Evolutionary conservation across 495 filamentous ascomycete species (phyloP).

Genomic region (Bacidia rubella): DNA sequence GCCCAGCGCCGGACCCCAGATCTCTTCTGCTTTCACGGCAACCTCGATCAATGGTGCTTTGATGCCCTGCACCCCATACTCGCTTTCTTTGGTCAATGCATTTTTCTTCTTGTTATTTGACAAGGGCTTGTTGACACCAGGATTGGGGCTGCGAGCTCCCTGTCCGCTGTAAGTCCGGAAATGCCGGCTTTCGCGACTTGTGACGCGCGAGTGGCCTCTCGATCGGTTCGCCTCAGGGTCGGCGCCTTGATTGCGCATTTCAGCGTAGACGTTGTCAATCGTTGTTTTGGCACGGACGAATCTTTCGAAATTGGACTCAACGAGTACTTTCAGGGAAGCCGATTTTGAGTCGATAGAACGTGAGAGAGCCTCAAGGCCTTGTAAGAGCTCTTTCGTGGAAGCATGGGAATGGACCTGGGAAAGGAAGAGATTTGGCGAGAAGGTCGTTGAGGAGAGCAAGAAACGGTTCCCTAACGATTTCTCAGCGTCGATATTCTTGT

Average conservation of each 20-base stretch:
- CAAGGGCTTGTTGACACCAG: slow-evolving; percentile 20
- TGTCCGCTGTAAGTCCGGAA: slow-evolving; percentile 19
- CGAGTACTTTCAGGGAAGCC: slow-evolving; percentile 83
- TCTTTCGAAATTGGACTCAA: slow-evolving; percentile 94
- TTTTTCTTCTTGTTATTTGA: slow-evolving; percentile 60
- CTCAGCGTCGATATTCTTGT: slow-evolving; percentile 4
- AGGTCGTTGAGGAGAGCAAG: slow-evolving; percentile 85
- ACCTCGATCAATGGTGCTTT: slow-evolving; percentile 76
- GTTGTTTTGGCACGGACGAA: slow-evolving; percentile 94
- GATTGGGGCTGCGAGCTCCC: slow-evolving; percentile 22
- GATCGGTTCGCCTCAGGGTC: slow-evolving; percentile 39
- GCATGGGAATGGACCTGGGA: slow-evolving; percentile 78
- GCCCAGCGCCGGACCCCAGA: slow-evolving; percentile 89
- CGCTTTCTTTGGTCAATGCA: slow-evolving; percentile 80
- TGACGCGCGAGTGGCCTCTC: slow-evolving; percentile 40
- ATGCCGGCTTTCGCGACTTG: slow-evolving; percentile 33
- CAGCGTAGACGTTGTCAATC: slow-evolving; percentile 94
- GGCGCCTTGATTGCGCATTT: slow-evolving; percentile 82
- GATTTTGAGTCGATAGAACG: slow-evolving; percentile 94
- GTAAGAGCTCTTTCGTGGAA: slow-evolving; percentile 62
- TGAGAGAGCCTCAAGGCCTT: slow-evolving; percentile 70
- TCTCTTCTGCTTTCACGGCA: slow-evolving; percentile 84
- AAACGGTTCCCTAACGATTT: slow-evolving; percentile 64
- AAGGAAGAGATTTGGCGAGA: slow-evolving; percentile 81
- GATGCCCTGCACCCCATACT: slow-evolving; percentile 86